Evolutionary conservation across 306 rosid genomes (phyloP), one percentile per base, ranked within the genome.

Genomic region (Dryas alaskensis): DNA sequence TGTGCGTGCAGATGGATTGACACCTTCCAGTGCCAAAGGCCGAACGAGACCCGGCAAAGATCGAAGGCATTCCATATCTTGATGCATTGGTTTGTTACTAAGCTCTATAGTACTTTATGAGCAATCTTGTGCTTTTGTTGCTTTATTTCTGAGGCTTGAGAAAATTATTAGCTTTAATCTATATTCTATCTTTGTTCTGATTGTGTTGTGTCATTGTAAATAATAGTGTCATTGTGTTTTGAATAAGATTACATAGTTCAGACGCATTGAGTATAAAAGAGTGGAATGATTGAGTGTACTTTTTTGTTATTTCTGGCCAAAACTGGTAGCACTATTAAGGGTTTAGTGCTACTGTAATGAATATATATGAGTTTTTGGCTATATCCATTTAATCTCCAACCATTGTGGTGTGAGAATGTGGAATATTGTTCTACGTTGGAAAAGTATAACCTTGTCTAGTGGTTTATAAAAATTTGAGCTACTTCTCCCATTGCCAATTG

Each of bases 41-140:
- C 83, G 78, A 17, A 70, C 83, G 22, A 90, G 80, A 76, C 87
- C 93, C 12, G 75, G 77, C 80, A 95, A 85, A 83, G 81, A 88
- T 55, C 84, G 98, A 65, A 92, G 99, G 50, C 98, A 95, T 76
- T 95, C 99, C 7, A 81, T 92, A 48, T 95, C 99, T 25, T 95
- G 81, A 92, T 31, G 69, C 81, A 13, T 60, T 53, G 70, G 42
- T 75, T 70, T 17, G 67, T 66, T 69, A 25, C 73, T 51, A 62
- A 53, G 68, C 62, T 60, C 31, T 52, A 9, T 17, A 6, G 6
- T 14, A 48, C 48, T 46, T 53, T 65, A 11, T 75, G 74, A 79
- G 67, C 63, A 43, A 19, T 75, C 16, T 60, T 67, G 42, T 65
- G 54, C 59, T 59, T 25, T 65, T 45, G 61, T 76, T 76, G 76